Percentiles rank a stretch among this genome's conserved stretches.
phyloP scores from a whole-genome alignment of 177 flowering plant genomes.

The Vitis hybrid region DNA sequence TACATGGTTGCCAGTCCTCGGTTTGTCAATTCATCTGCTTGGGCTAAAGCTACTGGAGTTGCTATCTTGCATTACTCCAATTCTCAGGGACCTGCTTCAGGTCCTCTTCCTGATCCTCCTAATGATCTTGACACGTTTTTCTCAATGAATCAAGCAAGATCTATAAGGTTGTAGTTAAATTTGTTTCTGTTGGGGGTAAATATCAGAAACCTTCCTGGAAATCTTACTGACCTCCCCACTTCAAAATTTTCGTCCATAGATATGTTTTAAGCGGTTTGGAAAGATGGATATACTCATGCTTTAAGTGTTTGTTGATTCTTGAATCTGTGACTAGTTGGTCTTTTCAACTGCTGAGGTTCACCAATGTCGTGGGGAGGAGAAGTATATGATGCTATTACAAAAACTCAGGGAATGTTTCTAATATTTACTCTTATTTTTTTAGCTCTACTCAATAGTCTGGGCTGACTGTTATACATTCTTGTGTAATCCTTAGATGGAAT shows the following conservation, averaged over 20 bases:
- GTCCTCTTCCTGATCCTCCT: conserved; percentile 93
- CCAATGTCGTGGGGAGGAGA: background rate
- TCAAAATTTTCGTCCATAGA: background rate
- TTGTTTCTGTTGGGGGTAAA: conserved; percentile 6
- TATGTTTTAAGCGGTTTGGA: background rate
- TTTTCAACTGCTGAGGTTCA: conserved; percentile 3
- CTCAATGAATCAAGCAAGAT: conserved; percentile 95
- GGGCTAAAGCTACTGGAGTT: conserved; percentile 62
- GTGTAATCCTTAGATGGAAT: conserved; percentile 64
- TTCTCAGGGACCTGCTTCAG: conserved; percentile 82
- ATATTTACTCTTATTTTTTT: background rate
- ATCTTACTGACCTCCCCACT: background rate
- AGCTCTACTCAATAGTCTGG: background rate
- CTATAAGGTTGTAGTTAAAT: conserved; percentile 71
- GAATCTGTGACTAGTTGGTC: background rate
- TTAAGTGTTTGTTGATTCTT: background rate
- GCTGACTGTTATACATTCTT: conserved; percentile 10
- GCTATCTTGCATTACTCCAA: conserved; percentile 87
- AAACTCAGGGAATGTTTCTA: conserved; percentile 3
- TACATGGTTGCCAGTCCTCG: conserved; percentile 89
- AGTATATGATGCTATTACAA: too few species aligned
- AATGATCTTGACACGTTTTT: conserved; percentile 58
- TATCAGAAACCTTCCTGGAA: conserved; percentile 5
- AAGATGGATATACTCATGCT: background rate
- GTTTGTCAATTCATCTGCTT: conserved; percentile 56